Conservation (phyloP, 192 early-diverging fungal genomes). For the Chytriomyces sp. region DNA sequence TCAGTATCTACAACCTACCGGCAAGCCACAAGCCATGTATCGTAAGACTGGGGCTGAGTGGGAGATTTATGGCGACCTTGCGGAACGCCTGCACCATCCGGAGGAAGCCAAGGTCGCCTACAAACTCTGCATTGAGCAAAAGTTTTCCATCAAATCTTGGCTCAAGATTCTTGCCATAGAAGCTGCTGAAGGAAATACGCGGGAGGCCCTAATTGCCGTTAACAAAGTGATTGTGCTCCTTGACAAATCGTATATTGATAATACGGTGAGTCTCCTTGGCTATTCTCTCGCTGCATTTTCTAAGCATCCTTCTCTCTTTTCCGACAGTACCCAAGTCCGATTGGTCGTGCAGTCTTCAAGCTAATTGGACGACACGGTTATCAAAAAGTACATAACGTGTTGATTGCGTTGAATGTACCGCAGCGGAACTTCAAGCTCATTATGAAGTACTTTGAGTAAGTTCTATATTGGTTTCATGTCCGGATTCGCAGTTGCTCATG, state of each 20-base stretch:
- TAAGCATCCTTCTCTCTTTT: background rate
- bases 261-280: slow-evolving; percentile 61
- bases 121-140: slow-evolving; percentile 81
- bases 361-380: slow-evolving; percentile 86
- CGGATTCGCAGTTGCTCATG: too few relatives aligned
- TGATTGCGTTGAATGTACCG: slow-evolving; percentile 87
- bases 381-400: slow-evolving; percentile 88
- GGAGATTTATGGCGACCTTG: slow-evolving; percentile 96
- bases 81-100: slow-evolving; percentile 78
- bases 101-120: slow-evolving; percentile 94
- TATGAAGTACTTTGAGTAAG: slow-evolving; percentile 60
- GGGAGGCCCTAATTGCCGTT: slow-evolving; percentile 75
- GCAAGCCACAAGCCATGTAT: slow-evolving; percentile 51
- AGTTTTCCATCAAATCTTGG: slow-evolving; percentile 92
- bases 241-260: slow-evolving; percentile 91
- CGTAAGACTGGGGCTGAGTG: slow-evolving; percentile 96
- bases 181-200: slow-evolving; percentile 77
- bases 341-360: slow-evolving; percentile 81
- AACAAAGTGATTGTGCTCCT: slow-evolving; percentile 83
- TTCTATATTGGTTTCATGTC: too few relatives aligned
- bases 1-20: slow-evolving; percentile 56
- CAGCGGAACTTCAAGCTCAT: slow-evolving; percentile 71
- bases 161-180: slow-evolving; percentile 83
- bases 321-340: slow-evolving; percentile 81
- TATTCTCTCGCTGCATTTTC: background rate